Evolutionary conservation across 345 rosid species (phyloP).

Genomic region (Angophora floribunda): DNA sequence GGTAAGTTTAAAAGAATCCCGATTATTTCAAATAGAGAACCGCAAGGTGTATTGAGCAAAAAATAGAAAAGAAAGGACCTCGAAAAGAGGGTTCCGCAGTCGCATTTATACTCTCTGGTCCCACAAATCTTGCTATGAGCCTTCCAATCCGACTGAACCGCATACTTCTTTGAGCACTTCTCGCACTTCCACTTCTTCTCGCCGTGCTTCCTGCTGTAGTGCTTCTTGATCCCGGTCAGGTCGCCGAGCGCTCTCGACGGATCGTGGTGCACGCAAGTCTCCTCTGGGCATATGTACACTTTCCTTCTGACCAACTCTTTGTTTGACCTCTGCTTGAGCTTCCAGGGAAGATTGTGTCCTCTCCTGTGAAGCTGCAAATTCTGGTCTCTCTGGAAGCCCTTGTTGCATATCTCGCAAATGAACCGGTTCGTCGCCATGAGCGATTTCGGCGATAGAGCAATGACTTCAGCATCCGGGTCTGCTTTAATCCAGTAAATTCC

Average conservation of each 20-base stretch:
- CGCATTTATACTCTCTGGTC: constrained; percentile 46
- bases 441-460: constrained; percentile 39
- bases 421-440: constrained; percentile 46
- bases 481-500: not conserved
- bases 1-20: not conserved
- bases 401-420: constrained; percentile 44
- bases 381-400: constrained; percentile 50
- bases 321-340: constrained; percentile 36
- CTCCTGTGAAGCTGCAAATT: constrained; percentile 48
- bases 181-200: constrained; percentile 59
- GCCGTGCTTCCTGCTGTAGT: constrained; percentile 45
- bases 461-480: constrained; percentile 48
- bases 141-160: constrained; percentile 53
- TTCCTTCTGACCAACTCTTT: constrained; percentile 25
- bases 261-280: constrained; percentile 44
- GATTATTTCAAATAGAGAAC: not conserved
- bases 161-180: constrained; percentile 51
- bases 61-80: constrained; percentile 8
- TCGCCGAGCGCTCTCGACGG: constrained; percentile 43
- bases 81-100: constrained; percentile 49
- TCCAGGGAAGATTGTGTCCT: constrained; percentile 54
- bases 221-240: constrained; percentile 47
- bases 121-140: constrained; percentile 50
- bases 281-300: constrained; percentile 46
- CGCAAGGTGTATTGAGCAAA: not conserved